Conservation (phyloP, 805 yeast species). For the Ogataea dorogensis region DNA sequence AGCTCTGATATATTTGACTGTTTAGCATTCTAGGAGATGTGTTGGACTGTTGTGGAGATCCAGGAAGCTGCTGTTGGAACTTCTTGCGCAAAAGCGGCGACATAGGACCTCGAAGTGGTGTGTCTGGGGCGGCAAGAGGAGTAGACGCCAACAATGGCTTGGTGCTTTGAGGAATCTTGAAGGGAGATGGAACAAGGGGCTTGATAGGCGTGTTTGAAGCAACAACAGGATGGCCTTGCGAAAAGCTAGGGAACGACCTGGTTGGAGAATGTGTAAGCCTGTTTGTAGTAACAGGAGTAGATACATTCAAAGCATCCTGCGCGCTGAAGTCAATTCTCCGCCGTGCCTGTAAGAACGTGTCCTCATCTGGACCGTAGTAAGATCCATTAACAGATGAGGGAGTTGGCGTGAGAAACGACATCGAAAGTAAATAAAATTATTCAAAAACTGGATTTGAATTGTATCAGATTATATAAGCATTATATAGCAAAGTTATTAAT, state of each 20-base stretch:
- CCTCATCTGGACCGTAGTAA: conserved; percentile 27
- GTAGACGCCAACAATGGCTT: conserved; percentile 14
- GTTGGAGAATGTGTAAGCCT: conserved; percentile 7
- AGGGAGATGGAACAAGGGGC: conserved; percentile 35
- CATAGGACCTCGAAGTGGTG: conserved; percentile 12
- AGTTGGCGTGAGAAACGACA: conserved; percentile 25
- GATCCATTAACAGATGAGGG: conserved; percentile 20
- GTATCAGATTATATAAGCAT: conserved; percentile 5
- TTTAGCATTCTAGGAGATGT: conserved; percentile 1
- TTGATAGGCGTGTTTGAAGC: conserved; percentile 31
- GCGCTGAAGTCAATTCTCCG: conserved; percentile 16
- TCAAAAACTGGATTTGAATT: background rate
- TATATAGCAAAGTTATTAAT: background rate
- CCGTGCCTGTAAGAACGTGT: conserved; percentile 28
- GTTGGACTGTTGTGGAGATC: conserved; percentile 3
- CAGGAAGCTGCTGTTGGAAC: conserved; percentile 15
- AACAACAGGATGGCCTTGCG: conserved; percentile 14
- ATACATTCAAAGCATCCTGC: conserved; percentile 5
- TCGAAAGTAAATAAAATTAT: conserved; percentile 8
- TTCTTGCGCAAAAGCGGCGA: conserved; percentile 19
- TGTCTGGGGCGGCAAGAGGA: conserved; percentile 8
- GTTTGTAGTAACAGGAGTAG: conserved; percentile 6
- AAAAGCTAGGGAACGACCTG: conserved; percentile 6
- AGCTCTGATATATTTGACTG: conserved; percentile 22
- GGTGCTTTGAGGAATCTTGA: conserved; percentile 22